A percentile compares a stretch with the other conserved stretches of the same genome.
These are phyloP conservation scores for Lachnellula hyalina DNA, from an alignment of 2,329 filamentous ascomycete species.

Conservation along the genomic window DNA sequence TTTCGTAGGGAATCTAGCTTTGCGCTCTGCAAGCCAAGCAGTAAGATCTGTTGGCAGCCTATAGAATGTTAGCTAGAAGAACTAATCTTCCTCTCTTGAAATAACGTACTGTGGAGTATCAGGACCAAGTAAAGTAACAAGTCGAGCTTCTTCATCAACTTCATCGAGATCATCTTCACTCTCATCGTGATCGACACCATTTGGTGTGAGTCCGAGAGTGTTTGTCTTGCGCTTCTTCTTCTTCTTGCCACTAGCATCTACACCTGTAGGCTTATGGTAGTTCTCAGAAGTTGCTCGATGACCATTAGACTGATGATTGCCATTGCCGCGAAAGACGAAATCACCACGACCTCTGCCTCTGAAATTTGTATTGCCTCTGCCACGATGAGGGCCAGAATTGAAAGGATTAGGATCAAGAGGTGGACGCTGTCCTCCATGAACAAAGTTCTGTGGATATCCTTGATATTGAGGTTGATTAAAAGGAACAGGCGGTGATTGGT, in stretches of 20 bases:
- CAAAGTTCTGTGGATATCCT: slow-evolving; percentile 35
- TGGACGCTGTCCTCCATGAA: slow-evolving; percentile 30
- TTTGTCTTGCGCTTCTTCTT: slow-evolving; percentile 71
- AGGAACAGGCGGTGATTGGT: slow-evolving; percentile 28
- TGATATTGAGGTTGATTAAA: slow-evolving; percentile 33
- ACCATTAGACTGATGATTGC: slow-evolving; percentile 26
- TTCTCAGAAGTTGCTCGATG: slow-evolving; percentile 27
- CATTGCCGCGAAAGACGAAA: slow-evolving; percentile 36
- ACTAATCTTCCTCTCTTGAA: slow-evolving; percentile 22
- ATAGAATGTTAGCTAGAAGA: slow-evolving; percentile 32
- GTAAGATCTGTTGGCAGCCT: slow-evolving; percentile 59
- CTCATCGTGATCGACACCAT: slow-evolving; percentile 44
- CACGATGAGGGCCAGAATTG: slow-evolving; percentile 34
- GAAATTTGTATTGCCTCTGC: slow-evolving; percentile 37
- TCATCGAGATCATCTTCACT: slow-evolving; percentile 60
- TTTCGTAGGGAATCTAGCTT: slow-evolving; percentile 73
- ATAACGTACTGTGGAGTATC: slow-evolving; percentile 33
- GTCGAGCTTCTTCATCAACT: slow-evolving; percentile 53
- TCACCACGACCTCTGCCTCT: slow-evolving; percentile 32
- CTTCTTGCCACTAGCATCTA: slow-evolving; percentile 39
- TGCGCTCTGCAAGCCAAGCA: slow-evolving; percentile 76
- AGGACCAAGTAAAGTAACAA: slow-evolving; percentile 33
- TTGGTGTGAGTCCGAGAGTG: slow-evolving; percentile 64
- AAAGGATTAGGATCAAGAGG: slow-evolving; percentile 32
- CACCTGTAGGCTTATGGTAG: slow-evolving; percentile 47